phyloP scores from a whole-genome alignment of 2,329 filamentous ascomycete species.

The Xylaria sp. region DNA sequence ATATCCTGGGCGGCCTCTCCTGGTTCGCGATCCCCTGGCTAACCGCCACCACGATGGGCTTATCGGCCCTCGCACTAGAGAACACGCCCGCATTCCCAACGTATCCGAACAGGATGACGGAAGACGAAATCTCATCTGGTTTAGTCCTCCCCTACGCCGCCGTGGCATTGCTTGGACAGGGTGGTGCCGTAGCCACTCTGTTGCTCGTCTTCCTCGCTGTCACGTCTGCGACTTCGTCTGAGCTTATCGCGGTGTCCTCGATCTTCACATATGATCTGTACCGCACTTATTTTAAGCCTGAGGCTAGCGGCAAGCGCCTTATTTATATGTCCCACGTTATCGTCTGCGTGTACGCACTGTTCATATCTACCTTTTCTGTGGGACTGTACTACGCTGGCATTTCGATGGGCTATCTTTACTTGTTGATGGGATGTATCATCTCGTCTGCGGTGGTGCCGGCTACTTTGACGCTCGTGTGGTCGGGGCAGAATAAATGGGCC shows the following conservation, averaged over 20 bases:
- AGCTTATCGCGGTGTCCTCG: constrained; percentile 87
- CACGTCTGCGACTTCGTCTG: constrained; percentile 83
- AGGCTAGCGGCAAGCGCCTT: constrained; percentile 77
- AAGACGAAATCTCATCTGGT: constrained; percentile 81
- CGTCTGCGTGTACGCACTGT: constrained; percentile 76
- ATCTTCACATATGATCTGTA: constrained; percentile 92
- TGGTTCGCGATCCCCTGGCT: constrained; percentile 97
- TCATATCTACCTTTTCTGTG: constrained; percentile 82
- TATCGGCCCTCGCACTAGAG: constrained; percentile 83
- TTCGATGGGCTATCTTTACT: constrained; percentile 87
- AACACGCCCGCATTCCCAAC: constrained; percentile 77
- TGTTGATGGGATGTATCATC: constrained; percentile 93
- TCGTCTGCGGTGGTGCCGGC: constrained; percentile 86
- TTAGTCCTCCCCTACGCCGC: constrained; percentile 87
- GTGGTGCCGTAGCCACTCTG: constrained; percentile 81
- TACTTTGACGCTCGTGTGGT: constrained; percentile 83
- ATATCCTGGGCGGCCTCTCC: constrained; percentile 84
- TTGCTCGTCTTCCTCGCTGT: constrained; percentile 92
- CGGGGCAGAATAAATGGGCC: constrained; percentile 79
- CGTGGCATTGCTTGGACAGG: constrained; percentile 82
- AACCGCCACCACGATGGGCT: constrained; percentile 87
- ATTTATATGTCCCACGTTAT: constrained; percentile 83
- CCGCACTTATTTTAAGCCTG: constrained; percentile 85
- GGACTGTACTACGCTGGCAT: constrained; percentile 80
- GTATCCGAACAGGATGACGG: constrained; percentile 76